Evolutionary conservation across 768 basidiomycete species (phyloP), one percentile per base, ranked within the genome.

Genomic region (Boletellus ananiceps): DNA sequence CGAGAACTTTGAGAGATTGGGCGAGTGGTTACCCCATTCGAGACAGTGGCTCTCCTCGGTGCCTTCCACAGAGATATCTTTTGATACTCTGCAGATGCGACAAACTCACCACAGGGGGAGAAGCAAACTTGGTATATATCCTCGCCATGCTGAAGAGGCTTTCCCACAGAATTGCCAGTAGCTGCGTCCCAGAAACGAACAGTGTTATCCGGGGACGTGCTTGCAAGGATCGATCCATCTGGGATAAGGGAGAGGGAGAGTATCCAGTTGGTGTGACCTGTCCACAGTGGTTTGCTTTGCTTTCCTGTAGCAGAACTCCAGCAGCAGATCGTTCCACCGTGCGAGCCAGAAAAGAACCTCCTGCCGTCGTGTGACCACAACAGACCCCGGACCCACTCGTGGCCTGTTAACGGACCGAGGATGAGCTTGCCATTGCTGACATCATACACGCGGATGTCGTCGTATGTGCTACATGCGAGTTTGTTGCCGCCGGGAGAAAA

Each of bases 331-430:
- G 42, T 40, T 37, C 39, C 2, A 31, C 40, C 37, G 5, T 14
- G 0, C 6, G 49, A 46, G 7, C 36, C 18, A 16, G 52, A 53
- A 25, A 45, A 53, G 35, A 53, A 15, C 29, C 12, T 33, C 2
- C 14, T 21, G 19, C 47, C 52, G 44, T 53, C 47, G 4, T 12
- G 47, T 12, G 52, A 45, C 52, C 47, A 53, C 15, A 40, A 3
- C 3, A 49, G 34, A 35, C 32, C 13, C 8, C 13, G 5, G 42
- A 19, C 8, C 2, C 0, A 6, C 35, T 11, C 2, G 13, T 49
- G 52, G n/a, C 39, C 47, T 15, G 25, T 19, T 1, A 54, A 31
- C 7, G 47, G 40, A 14, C 31, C 38, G 18, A 23, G 9, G 40
- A 38, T 23, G 14, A 25, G 33, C 13, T 2, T 23, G 1, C 52